Evolutionary conservation across 805 yeast genomes (phyloP).

Genomic region (Starmera pachycereana): DNA sequence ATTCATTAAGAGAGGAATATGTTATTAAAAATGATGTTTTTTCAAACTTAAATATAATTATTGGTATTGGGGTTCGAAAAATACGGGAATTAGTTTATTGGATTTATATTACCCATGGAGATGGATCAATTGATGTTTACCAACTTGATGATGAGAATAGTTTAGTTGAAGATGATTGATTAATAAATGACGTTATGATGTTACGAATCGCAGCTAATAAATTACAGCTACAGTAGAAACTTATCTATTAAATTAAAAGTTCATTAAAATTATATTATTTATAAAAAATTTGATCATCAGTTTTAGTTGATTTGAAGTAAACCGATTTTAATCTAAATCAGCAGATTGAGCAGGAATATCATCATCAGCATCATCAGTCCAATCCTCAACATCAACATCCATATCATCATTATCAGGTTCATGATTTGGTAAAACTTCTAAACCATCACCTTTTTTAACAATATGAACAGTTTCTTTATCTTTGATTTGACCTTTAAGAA

Average conservation of each 20-base stretch:
- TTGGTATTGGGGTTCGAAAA: conserved; percentile 9
- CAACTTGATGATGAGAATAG: neutral
- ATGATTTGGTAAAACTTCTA: conserved; percentile 82
- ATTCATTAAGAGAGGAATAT: conserved; percentile 32
- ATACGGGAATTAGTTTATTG: conserved; percentile 2
- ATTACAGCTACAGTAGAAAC: neutral
- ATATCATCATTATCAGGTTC: conserved; percentile 42
- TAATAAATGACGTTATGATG: too few species aligned
- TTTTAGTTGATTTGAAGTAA: neutral
- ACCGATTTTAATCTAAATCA: conserved; percentile 8
- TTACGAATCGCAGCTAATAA: neutral
- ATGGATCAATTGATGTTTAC: neutral
- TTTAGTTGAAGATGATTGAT: neutral
- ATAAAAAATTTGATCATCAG: neutral
- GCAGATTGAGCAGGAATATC: conserved; percentile 20
- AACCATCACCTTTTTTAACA: conserved; percentile 41
- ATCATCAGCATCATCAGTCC: conserved; percentile 53
- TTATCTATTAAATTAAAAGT: neutral
- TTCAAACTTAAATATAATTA: conserved; percentile 5
- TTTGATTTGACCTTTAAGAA: conserved; percentile 74
- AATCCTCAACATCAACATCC: conserved; percentile 46
- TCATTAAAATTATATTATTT: neutral
- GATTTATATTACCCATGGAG: neutral
- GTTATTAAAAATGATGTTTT: conserved; percentile 19
- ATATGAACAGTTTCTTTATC: conserved; percentile 85